Evolutionary conservation across 108 stramenopile species (phyloP), one percentile per base, ranked within the genome.

Genomic region (Epithemia pelagica): DNA sequence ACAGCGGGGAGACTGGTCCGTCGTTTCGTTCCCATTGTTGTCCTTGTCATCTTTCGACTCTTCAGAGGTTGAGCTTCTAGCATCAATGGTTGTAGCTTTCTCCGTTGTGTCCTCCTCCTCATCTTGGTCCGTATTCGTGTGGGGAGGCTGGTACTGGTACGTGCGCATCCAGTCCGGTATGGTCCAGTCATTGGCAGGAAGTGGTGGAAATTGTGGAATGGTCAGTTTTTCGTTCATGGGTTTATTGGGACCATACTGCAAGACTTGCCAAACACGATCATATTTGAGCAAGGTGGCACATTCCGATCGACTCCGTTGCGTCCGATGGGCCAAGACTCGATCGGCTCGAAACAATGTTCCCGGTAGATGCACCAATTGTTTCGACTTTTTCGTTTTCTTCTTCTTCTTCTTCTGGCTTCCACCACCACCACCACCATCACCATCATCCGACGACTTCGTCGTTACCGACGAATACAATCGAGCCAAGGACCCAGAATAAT

Each of bases 291-390:
- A 25, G 54, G 83, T 79, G 65, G 79, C 81, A 53, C 85, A 83
- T 58, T 90, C 67, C 3, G 87, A 83, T 58, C 93, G 81, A 37
- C 79, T 76, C 33, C 82, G 79, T 55, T 78, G 54, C 0, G 85
- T 84, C 62, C 93, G 74, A 78, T 95, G 82, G 15, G 93, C 77
- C 2, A 95, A 65, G 21, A 95, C 83, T 57, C 89, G 85, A 60
- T 91, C 90, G 33, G 89, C 84, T 2, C 93, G 77, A 46, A n/a
- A n/a, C n/a, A n/a, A n/a, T n/a, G n/a, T n/a, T n/a, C n/a, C n/a
- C n/a, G n/a, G n/a, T n/a, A n/a, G n/a, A n/a, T n/a, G n/a, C n/a
- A n/a, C n/a, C n/a, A n/a, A n/a, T n/a, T n/a, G n/a, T n/a, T n/a
- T n/a, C n/a, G n/a, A n/a, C n/a, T n/a, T n/a, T n/a, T n/a, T n/a